Conservation (phyloP, 2,329 filamentous ascomycete species). For the Didymella arachidicola region DNA sequence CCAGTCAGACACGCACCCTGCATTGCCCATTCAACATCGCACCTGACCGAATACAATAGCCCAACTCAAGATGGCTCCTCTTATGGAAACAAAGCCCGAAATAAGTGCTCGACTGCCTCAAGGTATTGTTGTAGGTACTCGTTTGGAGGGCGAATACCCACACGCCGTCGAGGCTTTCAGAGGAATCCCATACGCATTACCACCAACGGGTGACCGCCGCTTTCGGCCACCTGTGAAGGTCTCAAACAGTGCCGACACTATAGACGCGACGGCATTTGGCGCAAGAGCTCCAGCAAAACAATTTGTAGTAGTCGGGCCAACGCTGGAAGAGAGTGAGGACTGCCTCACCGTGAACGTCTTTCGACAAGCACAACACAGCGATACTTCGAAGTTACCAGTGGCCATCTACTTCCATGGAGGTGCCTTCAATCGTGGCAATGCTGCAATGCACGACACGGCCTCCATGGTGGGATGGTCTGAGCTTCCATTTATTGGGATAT, state of each 20-base stretch:
- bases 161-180: conserved; percentile 26
- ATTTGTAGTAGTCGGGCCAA: conserved; percentile 24
- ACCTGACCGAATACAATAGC: background rate
- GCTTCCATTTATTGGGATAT: conserved; percentile 62
- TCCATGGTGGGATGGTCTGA: conserved; percentile 65
- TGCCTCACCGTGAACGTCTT: conserved; percentile 33
- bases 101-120: background rate
- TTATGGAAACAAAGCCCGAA: background rate
- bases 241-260: conserved; percentile 12
- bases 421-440: conserved; percentile 58
- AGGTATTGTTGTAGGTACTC: background rate
- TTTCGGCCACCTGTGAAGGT: conserved; percentile 32
- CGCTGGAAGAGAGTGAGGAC: conserved; percentile 28
- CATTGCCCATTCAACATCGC: too few species aligned
- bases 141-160: conserved; percentile 3
- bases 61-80: background rate
- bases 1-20: background rate
- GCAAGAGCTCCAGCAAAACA: conserved; percentile 30
- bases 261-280: conserved; percentile 30
- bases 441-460: conserved; percentile 63
- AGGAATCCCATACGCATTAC: conserved; percentile 32
- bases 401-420: conserved; percentile 69
- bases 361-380: conserved; percentile 14
- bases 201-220: conserved; percentile 29
- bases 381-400: conserved; percentile 18